Conservation (phyloP, 2,329 filamentous ascomycete species). For the Claviceps spartinae region DNA sequence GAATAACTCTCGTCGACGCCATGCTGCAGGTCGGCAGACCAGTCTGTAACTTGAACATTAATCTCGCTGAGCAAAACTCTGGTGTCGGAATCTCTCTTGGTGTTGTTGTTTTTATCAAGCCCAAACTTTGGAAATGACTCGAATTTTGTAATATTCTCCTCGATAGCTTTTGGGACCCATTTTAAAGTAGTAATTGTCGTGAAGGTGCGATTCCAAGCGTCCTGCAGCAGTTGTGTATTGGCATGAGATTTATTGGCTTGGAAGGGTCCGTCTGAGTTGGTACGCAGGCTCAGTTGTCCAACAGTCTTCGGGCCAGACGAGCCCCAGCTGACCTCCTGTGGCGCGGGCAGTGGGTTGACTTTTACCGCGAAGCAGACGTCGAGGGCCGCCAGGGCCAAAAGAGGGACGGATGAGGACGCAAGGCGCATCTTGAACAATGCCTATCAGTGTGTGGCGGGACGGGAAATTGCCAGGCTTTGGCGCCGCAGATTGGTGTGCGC, state of each 20-base stretch:
- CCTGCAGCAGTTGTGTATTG: conserved; percentile 19
- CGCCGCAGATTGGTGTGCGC: too few relatives aligned
- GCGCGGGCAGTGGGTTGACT: conserved; percentile 16
- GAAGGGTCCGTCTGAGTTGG: conserved; percentile 7
- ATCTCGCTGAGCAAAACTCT: conserved; percentile 24
- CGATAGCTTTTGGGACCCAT: conserved; percentile 39
- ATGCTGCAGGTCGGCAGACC: conserved; percentile 34
- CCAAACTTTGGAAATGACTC: conserved; percentile 34
- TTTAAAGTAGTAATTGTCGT: conserved; percentile 31
- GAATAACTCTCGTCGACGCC: conserved; percentile 45
- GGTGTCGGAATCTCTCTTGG: conserved; percentile 13
- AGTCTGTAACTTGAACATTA: conserved; percentile 30
- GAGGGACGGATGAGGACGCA: background rate
- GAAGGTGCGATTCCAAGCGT: conserved; percentile 37
- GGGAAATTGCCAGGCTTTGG: too few relatives aligned
- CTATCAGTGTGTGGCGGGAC: background rate
- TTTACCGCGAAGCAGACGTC: conserved; percentile 9
- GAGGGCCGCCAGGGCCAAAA: conserved; percentile 3
- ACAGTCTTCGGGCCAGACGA: conserved; percentile 11
- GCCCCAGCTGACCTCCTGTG: conserved; percentile 14
- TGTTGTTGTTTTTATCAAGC: conserved; percentile 14
- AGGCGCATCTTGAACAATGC: background rate
- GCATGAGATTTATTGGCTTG: conserved; percentile 2
- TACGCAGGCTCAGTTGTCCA: conserved; percentile 7
- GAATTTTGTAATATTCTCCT: conserved; percentile 36